phyloP scores from a whole-genome alignment of 2,329 filamentous ascomycete species.

The Aspergillus vadensis region DNA sequence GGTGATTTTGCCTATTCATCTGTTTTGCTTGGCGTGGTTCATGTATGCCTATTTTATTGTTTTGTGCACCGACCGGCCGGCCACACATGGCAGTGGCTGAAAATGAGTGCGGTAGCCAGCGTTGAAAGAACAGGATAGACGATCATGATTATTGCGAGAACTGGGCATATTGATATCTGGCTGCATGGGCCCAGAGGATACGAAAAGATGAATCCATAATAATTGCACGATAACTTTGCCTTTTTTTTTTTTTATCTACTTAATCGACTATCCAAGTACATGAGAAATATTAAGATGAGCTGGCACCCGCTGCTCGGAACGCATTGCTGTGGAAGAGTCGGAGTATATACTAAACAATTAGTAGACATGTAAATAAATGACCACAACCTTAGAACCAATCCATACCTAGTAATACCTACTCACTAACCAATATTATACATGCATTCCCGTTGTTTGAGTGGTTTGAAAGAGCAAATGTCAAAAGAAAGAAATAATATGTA shows the following conservation, averaged over 20 bases:
- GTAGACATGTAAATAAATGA: no score
- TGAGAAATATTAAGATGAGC: no score
- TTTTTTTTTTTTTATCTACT: no score
- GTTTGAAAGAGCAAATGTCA: no score
- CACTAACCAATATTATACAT: no score
- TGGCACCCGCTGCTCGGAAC: not conserved
- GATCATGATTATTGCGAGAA: not conserved
- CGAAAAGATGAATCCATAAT: not conserved
- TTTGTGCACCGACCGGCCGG: constrained; percentile 12
- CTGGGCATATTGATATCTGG: not conserved
- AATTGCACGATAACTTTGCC: not conserved
- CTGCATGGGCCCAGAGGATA: not conserved
- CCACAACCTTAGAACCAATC: no score
- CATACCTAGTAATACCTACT: no score
- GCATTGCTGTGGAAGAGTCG: not conserved
- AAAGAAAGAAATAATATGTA: no score
- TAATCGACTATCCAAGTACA: no score
- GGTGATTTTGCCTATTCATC: constrained; percentile 20
- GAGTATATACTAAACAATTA: not conserved
- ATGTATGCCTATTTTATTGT: constrained; percentile 23
- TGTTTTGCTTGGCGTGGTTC: constrained; percentile 23
- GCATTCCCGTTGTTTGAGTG: no score
- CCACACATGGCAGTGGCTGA: constrained; percentile 8
- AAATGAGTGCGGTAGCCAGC: constrained; percentile 5
- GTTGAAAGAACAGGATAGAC: constrained; percentile 8